phyloP scores from a whole-genome alignment of 192 early-diverging fungal species.

The Cetraspora pellucida region DNA sequence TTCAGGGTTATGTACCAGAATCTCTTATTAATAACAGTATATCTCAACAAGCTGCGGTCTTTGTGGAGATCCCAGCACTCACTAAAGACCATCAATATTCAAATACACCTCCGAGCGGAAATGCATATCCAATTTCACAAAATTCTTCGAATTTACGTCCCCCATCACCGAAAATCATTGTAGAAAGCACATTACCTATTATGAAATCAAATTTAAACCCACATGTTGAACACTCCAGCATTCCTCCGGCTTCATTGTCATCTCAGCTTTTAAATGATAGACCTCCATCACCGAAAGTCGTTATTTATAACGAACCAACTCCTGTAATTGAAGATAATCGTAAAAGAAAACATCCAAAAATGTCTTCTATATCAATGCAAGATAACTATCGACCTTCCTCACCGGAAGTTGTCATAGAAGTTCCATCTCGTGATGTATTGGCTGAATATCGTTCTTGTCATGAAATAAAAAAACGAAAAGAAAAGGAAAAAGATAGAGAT shows the following conservation, averaged over 20 bases:
- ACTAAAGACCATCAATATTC: background rate
- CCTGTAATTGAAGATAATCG: background rate
- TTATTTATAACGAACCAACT: background rate
- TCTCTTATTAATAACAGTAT: background rate
- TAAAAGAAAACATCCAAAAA: no score
- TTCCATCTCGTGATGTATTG: constrained; percentile 2
- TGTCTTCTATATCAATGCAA: no score
- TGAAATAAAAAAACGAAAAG: constrained; percentile 23
- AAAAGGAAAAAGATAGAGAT: background rate
- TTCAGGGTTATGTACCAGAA: background rate
- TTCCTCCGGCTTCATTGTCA: background rate
- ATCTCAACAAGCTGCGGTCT: background rate
- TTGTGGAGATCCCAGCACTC: background rate
- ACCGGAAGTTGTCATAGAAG: constrained; percentile 20
- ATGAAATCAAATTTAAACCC: background rate
- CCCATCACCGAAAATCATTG: background rate
- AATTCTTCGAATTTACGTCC: background rate
- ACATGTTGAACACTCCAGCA: background rate
- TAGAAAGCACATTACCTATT: background rate
- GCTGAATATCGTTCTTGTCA: constrained; percentile 22
- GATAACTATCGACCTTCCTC: background rate
- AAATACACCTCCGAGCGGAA: background rate
- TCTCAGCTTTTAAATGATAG: background rate
- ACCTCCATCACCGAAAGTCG: constrained; percentile 12
- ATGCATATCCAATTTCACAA: no score